Base-by-base conservation (phyloP, 2,329 filamentous ascomycete species). In the Phaeosphaeriaceae sp. region DNA sequence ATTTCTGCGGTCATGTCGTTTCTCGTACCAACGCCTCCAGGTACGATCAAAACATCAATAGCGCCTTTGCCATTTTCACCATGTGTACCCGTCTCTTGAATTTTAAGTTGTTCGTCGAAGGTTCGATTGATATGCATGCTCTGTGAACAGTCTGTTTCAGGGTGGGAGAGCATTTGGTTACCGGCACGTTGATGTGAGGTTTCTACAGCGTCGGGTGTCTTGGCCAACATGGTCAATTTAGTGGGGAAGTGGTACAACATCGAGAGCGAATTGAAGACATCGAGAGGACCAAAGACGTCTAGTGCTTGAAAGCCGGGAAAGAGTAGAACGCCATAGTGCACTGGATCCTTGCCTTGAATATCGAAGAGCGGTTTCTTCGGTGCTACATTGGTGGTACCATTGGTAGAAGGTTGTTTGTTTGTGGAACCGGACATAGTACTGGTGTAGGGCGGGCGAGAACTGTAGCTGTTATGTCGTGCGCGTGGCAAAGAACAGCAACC, bases 41-140 rank as follows among this genome's bases (percentile, higher is more conserved):
- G 87, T n/a, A 89, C 74, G 20, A 90, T 71, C 13, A 89, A 77
- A 3, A 88, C 81, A 44, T 88, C 83, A 6, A 56, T 63, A 48
- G 41, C 52, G 18, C 49, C 53, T 6, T 47, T 40, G 12, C 35
- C 43, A 8, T 39, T 46, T 21, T 53, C 42, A 16, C 42, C 46
- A 12, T 39, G 15, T 9, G 20, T 16, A 8, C n/a, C 39, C 2
- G 48, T 30, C 37, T 56, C 46, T 46, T 61, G 58, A 4, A 60
- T 49, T 13, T 41, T 32, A 11, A 57, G 50, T 41, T 64, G 55
- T 28, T 60, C 43, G 6, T 54, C 47, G 21, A 57, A 60, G 12
- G 55, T 61, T 5, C 50, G 52, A 8, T 59, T 50, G 13, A 64
- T 48, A 2, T 54, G 42, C 42, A 58, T 50, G 23, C 52, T 58